Evolutionary conservation across 768 basidiomycete genomes (phyloP), one percentile per base, ranked within the genome.

Genomic region (Solioccasus polychromus): DNA sequence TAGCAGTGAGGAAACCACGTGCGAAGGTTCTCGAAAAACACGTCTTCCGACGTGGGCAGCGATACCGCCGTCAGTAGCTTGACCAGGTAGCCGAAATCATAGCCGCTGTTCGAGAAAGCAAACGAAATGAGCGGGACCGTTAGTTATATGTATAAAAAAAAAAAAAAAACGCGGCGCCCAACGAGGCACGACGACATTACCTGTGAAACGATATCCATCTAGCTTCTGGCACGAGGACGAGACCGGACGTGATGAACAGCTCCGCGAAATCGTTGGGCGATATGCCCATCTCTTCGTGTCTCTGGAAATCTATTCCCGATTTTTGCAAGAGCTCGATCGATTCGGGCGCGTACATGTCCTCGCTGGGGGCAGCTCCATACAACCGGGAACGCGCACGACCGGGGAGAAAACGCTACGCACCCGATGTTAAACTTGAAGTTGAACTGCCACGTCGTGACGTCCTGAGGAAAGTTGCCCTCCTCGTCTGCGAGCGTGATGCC

Each of bases 311-410:
- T 63, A 98, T 86, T 17, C 96, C 96, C 5, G 92, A 89, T 63
- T 94, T 94, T 65, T 92, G 87, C 40, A 99, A 73, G 12, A 94
- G 78, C 42, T 99, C 95, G 55, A 98, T 85, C 35, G 92, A 92
- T 45, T 98, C 95, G n/a, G 93, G 95, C 11, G 92, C 88, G 64
- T 88, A 98, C 92, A 98, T 97, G 70, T 99, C 96, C 44, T 96
- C 90, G 59, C 94, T 97, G 17, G 6, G 24, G n/a, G n/a, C n/a
- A n/a, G n/a, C n/a, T n/a, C n/a, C n/a, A 19, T 29, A 28, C 30
- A 39, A n/a, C 9, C 20, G n/a, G 7, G 34, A 19, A 29, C 10
- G 2, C 17, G n/a, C 25, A 41, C 18, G 39, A 38, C 24, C 19
- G 26, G 26, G 6, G 26, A 11, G 31, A n/a, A 17, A 9, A 35